Evolutionary conservation across 129 eudicot genomes (phyloP), one percentile per base, ranked within the genome.

Genomic region (Sambucus nigra): DNA sequence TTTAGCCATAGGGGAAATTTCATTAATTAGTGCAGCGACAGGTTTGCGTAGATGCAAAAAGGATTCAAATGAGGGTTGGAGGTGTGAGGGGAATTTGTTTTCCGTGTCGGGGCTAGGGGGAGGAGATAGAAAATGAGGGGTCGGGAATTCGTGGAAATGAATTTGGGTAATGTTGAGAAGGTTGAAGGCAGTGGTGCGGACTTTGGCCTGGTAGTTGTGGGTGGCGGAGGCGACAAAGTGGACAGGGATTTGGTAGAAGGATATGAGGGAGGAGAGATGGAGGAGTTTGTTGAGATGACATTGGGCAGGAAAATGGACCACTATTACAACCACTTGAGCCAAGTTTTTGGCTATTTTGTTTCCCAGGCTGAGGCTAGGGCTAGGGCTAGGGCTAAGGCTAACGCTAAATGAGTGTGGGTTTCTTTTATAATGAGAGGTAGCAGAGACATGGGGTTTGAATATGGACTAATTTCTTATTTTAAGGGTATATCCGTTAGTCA

Each of bases 211-310:
- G 59, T 44, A 70, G 73, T 61, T 69, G 55, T 63, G 72, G 64
- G 64, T 63, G 54, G 71, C 29, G 24, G 75, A 53, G 60, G 75
- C 67, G 31, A 59, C 33, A 27, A 0, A 64, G 58, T 68, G 80
- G 41, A 74, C 72, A 0, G 63, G 60, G 24, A 74, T 53, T 19
- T 52, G 0, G 24, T 56, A 42, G 71, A 68, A 40, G 40, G 75
- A 15, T 25, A 74, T 68, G 15, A 57, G 66, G 47, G 18, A 42
- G 18, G 75, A 33, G 47, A 70, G 70, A 4, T 63, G 65, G 27
- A 70, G 76, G 28, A 56, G 76, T 29, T 70, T 70, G 28, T 70
- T 70, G 60, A 70, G 76, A 47, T 70, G 76, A 61, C 76, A 51
- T 57, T 70, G 76, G 45, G 51, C 40, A 17, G 75, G 71, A 1